phyloP scores from a whole-genome alignment of 208 protist genomes.

The Entamoeba histolytica region DNA sequence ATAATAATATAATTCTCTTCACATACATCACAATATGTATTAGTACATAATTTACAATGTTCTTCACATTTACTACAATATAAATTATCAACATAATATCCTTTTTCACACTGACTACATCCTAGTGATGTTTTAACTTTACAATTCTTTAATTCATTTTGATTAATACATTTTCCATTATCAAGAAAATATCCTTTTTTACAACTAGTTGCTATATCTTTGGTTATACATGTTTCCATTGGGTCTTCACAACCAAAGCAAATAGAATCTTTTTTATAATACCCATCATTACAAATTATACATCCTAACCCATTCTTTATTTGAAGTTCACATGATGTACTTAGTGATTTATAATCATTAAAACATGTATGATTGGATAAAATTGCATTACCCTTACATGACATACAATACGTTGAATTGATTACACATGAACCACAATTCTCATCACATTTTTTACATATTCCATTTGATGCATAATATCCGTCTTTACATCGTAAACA shows the following conservation, averaged over 20 bases:
- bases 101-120: not conserved
- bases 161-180: not conserved
- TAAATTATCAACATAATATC: not conserved
- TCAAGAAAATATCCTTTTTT: not conserved
- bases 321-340: not conserved
- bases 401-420: not conserved
- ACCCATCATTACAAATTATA: not conserved
- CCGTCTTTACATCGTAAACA: not conserved
- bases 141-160: not conserved
- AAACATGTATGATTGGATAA: not conserved
- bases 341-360: accelerated
- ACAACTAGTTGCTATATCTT: not conserved
- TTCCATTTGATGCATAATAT: not conserved
- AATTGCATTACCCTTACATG: not conserved
- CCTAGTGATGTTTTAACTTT: not conserved
- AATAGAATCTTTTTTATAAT: not conserved
- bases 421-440: not conserved
- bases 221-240: not conserved
- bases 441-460: not conserved
- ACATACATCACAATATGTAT: not conserved
- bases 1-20: not conserved
- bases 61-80: not conserved
- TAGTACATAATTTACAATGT: not conserved
- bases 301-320: not conserved
- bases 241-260: not conserved